phyloP scores from a whole-genome alignment of 768 basidiomycete species.

The Lactifluus subvellereus region DNA sequence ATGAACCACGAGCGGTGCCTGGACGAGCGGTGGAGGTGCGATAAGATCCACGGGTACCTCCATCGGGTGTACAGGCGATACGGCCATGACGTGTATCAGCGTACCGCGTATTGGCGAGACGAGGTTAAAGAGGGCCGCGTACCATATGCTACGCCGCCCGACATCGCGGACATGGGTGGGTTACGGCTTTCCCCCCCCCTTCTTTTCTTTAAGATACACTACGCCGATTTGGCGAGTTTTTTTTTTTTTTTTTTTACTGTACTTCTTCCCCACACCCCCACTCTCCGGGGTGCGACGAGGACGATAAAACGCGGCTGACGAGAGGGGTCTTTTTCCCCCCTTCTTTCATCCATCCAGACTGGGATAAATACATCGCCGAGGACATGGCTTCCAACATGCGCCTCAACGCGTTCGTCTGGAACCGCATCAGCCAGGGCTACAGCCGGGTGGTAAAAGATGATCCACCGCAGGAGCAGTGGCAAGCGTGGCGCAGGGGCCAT shows the following conservation, averaged over 20 bases:
- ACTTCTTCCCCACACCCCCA: no score
- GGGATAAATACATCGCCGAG: neutral
- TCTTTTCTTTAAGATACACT: neutral
- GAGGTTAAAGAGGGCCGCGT: neutral
- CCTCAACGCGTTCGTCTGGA: conserved; percentile 17
- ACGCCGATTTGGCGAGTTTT: neutral
- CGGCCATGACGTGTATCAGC: conserved; percentile 13
- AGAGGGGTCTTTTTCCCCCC: neutral
- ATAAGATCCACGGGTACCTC: conserved; percentile 9
- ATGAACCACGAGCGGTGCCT: conserved; percentile 7
- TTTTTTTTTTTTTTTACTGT: neutral
- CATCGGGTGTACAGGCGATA: conserved; percentile 12
- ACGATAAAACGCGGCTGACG: neutral
- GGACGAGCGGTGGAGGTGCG: conserved; percentile 9
- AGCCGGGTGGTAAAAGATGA: neutral
- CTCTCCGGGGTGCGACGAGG: no score
- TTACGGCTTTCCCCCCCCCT: neutral
- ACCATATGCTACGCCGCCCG: conserved; percentile 5
- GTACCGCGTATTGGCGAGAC: conserved; percentile 5
- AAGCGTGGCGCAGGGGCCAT: conserved; percentile 11
- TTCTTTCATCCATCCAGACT: neutral
- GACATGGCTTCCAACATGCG: neutral
- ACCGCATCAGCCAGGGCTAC: conserved; percentile 17
- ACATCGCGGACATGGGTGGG: conserved; percentile 15
- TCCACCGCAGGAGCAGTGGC: conserved; percentile 4